Conservation (phyloP, 2,329 filamentous ascomycete genomes). For the Metarhizium sp. region DNA sequence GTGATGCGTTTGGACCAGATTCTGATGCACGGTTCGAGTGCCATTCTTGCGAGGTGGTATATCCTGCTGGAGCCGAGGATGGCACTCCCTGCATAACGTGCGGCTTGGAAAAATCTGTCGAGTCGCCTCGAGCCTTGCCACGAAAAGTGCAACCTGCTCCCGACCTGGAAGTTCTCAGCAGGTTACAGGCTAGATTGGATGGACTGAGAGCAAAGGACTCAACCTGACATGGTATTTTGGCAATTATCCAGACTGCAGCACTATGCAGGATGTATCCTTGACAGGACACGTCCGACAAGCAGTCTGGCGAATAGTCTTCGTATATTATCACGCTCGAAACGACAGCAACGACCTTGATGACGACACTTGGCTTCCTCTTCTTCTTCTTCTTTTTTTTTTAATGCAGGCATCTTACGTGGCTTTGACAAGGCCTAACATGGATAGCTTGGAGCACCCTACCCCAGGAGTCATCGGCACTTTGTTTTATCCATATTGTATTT, state of each 20-base stretch:
- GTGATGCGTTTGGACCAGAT: constrained; percentile 47
- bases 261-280: no score
- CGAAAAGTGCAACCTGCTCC: constrained; percentile 52
- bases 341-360: not conserved
- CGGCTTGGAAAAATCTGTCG: constrained; percentile 47
- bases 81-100: constrained; percentile 51
- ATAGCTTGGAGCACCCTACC: not conserved
- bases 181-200: constrained; percentile 46
- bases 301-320: not conserved
- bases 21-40: constrained; percentile 49
- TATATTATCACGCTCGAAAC: not conserved
- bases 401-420: not conserved
- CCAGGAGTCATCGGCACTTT: not conserved
- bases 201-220: constrained; percentile 18
- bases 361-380: not conserved
- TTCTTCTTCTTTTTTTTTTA: not conserved
- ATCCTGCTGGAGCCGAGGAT: constrained; percentile 38
- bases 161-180: constrained; percentile 50
- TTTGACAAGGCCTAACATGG: not conserved
- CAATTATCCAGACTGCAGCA: not conserved
- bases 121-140: constrained; percentile 49
- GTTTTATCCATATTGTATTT: not conserved
- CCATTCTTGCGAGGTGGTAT: constrained; percentile 52
- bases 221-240: not conserved
- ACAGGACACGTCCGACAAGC: no score